Base-by-base conservation (phyloP, 192 early-diverging fungal genomes). In the Haplosporangium gracile region DNA sequence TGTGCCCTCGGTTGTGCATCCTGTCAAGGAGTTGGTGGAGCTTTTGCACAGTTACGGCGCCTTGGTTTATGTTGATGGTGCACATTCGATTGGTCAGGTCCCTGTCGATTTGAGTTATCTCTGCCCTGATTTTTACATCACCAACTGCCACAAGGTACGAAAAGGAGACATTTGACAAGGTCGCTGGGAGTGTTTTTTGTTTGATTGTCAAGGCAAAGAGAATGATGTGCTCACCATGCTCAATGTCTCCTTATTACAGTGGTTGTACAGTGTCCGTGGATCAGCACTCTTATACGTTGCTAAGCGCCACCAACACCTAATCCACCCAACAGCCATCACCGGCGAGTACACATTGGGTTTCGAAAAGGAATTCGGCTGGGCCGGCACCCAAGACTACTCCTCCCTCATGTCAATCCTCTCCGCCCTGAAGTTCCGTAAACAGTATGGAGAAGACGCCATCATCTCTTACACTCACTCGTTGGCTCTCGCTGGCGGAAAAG, bases 1-100 rank as follows among this genome's bases (percentile, higher is more conserved):
- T 63, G 88, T 89, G n/a, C 93, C 94, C 75, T 88, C 74, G 88
- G 90, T 43, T 68, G 69, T 72, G 47, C 92, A 72, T 88, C 94
- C 45, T 77, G 87, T 87, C 74, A 92, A 85, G 72, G 68, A 63
- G 49, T 90, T 47, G 71, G 88, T 63, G 7, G 77, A 63, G 42
- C 90, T 55, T 70, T 82, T 93, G 24, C 80, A 88, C 22, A 74
- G 89, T 29, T 72, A 93, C 72, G 81, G 89, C 24, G 92, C 95
- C 77, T 68, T 92, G 55, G 90, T 91, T 8, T 81, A 92, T 75
- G 87, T 95, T 20, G 94, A 95, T 80, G 94, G 92, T 51, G 94
- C 94, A 11, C 94, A 95, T 77, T 81, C 93, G 29, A 90, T 95
- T 68, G 93, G 93, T 15, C 94, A 95, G 80, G 90, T 95, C 29